Evolutionary conservation across 2,329 filamentous ascomycete species (phyloP).

Genomic region (Ceratocystis lukuohia): DNA sequence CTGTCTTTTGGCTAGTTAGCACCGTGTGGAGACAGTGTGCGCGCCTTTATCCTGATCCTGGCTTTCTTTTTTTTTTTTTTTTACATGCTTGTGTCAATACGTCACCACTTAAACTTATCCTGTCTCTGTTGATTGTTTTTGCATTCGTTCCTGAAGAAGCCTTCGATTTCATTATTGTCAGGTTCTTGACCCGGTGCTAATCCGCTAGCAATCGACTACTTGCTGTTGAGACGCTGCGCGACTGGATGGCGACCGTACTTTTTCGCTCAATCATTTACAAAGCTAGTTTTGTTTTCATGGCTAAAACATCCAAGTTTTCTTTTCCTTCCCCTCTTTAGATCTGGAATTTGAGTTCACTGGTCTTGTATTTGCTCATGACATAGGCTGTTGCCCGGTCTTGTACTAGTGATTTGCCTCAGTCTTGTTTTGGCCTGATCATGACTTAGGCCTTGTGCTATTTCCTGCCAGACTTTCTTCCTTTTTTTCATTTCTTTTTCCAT

Average conservation of each 20-base stretch:
- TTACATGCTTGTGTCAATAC: neutral
- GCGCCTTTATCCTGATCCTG: neutral
- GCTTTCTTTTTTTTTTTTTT: neutral
- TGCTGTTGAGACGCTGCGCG: neutral
- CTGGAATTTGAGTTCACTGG: neutral
- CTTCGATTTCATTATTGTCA: neutral
- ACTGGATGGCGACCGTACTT: neutral
- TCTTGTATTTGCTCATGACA: neutral
- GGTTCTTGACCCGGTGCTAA: conserved; percentile 1
- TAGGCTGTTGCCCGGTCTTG: neutral
- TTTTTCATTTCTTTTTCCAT: neutral
- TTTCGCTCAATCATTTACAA: neutral
- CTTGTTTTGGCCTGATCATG: neutral
- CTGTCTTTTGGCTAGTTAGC: neutral
- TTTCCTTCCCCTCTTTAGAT: neutral
- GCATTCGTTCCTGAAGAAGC: neutral
- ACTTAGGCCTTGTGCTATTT: neutral
- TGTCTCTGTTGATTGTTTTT: neutral
- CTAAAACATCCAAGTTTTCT: neutral
- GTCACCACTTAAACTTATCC: conserved; percentile 3
- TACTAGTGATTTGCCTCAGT: conserved; percentile 8
- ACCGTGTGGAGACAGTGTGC: neutral
- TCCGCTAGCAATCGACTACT: neutral
- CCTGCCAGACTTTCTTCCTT: neutral
- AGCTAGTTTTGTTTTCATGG: neutral